Evolutionary conservation across 2,329 filamentous ascomycete species (phyloP).

Genomic region (Tolypocladium capitatum): DNA sequence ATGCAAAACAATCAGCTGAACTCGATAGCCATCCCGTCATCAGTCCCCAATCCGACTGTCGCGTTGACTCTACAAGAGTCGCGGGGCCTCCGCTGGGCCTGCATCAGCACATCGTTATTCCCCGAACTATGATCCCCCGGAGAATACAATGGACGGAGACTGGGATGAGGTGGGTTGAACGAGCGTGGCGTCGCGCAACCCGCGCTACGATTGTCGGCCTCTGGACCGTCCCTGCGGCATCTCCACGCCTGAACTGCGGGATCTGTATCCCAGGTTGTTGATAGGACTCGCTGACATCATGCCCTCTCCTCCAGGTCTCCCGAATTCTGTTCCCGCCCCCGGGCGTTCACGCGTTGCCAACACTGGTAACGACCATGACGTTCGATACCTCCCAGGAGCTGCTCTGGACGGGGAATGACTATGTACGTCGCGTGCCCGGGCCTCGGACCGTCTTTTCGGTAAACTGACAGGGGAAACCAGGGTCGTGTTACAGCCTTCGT

Average conservation of each 20-base stretch:
- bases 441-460: background rate
- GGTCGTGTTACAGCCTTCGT: constrained; percentile 84
- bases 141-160: constrained; percentile 49
- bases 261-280: background rate
- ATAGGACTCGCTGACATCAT: constrained; percentile 4
- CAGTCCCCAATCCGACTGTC: background rate
- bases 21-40: no score
- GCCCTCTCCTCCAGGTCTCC: constrained; percentile 44
- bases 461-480: constrained; percentile 31
- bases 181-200: background rate
- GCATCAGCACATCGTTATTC: constrained; percentile 2
- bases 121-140: constrained; percentile 18
- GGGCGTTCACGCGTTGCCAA: constrained; percentile 54
- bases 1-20: no score
- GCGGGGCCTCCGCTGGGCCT: constrained; percentile 3
- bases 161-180: constrained; percentile 44
- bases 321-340: constrained; percentile 71
- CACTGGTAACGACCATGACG: constrained; percentile 63
- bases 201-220: background rate
- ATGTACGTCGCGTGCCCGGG: constrained; percentile 41
- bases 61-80: constrained; percentile 2
- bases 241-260: background rate
- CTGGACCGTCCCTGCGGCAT: background rate
- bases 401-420: constrained; percentile 85
- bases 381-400: constrained; percentile 87